Evolutionary conservation across 768 basidiomycete genomes (phyloP).

Genomic region (Pleurotus tuoliensis): DNA sequence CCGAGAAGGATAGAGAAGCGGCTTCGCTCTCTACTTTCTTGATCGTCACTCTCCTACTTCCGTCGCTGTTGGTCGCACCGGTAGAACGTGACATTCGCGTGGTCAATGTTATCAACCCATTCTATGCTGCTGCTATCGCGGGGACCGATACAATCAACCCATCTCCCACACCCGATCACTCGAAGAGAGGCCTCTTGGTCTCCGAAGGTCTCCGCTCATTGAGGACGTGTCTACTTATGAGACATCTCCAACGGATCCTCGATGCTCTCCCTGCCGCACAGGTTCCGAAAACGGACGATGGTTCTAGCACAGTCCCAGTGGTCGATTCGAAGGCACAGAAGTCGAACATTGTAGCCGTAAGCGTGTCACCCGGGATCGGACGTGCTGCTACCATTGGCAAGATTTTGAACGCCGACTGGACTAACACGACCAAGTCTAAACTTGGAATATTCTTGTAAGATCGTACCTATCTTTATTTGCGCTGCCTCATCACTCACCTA

Average conservation of each 20-base stretch:
- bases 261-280: slow-evolving; percentile 71
- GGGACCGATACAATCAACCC: neutral
- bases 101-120: slow-evolving; percentile 81
- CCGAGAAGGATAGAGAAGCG: slow-evolving; percentile 39
- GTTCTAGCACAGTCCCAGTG: slow-evolving; percentile 24
- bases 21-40: slow-evolving; percentile 71
- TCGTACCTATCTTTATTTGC: slow-evolving; percentile 27
- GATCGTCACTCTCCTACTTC: slow-evolving; percentile 74
- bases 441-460: slow-evolving; percentile 50
- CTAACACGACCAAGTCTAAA: slow-evolving; percentile 28
- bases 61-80: slow-evolving; percentile 76
- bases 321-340: slow-evolving; percentile 43
- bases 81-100: slow-evolving; percentile 90
- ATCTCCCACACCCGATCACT: slow-evolving; percentile 31
- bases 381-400: slow-evolving; percentile 64
- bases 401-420: slow-evolving; percentile 46
- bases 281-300: slow-evolving; percentile 25
- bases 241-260: slow-evolving; percentile 80
- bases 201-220: slow-evolving; percentile 64
- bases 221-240: slow-evolving; percentile 57
- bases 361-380: slow-evolving; percentile 75
- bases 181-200: slow-evolving; percentile 38
- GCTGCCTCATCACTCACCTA: neutral
- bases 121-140: slow-evolving; percentile 70
- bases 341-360: slow-evolving; percentile 72